These are phyloP conservation scores for Thalassiosira ordinaria DNA, from an alignment of 352 stramenopile genomes.

Conservation along the genomic window DNA sequence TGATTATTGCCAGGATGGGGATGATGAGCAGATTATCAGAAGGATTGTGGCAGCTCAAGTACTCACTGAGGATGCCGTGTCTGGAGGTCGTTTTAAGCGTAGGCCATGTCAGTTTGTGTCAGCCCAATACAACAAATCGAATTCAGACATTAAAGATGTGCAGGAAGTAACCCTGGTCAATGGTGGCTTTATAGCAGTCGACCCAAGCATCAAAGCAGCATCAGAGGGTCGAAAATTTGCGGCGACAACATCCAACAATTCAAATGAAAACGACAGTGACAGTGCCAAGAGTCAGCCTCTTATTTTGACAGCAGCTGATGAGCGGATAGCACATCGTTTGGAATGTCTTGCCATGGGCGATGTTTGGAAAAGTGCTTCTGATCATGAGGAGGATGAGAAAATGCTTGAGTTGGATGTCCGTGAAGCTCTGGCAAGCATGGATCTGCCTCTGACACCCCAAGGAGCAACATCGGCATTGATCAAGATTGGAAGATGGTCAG, in stretches of 20 bases:
- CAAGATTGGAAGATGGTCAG: constrained; percentile 74
- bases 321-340: constrained; percentile 73
- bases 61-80: constrained; percentile 52
- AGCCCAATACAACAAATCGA: constrained; percentile 8
- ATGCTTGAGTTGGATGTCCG: constrained; percentile 77
- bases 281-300: constrained; percentile 6
- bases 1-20: constrained; percentile 29
- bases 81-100: constrained; percentile 79
- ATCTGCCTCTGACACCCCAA: constrained; percentile 65
- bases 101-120: constrained; percentile 64
- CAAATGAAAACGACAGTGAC: constrained; percentile 11
- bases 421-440: constrained; percentile 66
- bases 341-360: constrained; percentile 84
- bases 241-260: constrained; percentile 13
- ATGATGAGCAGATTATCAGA: constrained; percentile 39
- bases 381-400: constrained; percentile 31
- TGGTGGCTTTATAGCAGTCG: constrained; percentile 79
- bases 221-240: constrained; percentile 75
- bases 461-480: constrained; percentile 75
- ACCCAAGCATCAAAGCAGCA: constrained; percentile 65
- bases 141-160: constrained; percentile 9
- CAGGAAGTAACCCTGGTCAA: constrained; percentile 70
- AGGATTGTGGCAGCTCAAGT: constrained; percentile 47
- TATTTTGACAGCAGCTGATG: constrained; percentile 67
- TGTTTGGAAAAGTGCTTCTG: constrained; percentile 21